Percentiles rank a stretch among this genome's conserved stretches.
Conservation (phyloP, 208 protist genomes). For the Crithidia fasciculata region DNA sequence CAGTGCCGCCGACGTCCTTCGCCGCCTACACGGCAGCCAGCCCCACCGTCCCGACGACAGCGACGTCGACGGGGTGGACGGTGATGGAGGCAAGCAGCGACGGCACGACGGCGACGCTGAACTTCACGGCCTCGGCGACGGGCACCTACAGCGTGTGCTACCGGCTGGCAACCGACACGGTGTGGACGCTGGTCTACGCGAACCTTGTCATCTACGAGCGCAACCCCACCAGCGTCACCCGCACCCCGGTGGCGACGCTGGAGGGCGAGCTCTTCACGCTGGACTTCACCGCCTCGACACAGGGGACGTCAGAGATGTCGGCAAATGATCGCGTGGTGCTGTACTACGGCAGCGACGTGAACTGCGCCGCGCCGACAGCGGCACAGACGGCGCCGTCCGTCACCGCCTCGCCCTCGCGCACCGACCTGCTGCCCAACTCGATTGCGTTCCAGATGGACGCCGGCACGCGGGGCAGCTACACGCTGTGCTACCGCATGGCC, state of each 20-base stretch:
- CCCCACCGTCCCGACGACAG: slow-evolving; percentile 17
- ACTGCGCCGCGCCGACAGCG: slow-evolving; percentile 47
- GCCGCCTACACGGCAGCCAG: slow-evolving; percentile 45
- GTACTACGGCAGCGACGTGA: slow-evolving; percentile 59
- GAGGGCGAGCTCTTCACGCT: slow-evolving; percentile 90
- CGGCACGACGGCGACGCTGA: slow-evolving; percentile 51
- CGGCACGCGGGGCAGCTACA: slow-evolving; percentile 77
- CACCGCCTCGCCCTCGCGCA: slow-evolving; percentile 57
- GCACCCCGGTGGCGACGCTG: slow-evolving; percentile 54
- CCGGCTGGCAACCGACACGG: slow-evolving; percentile 68
- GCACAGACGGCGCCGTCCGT: slow-evolving; percentile 43
- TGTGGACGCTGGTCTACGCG: slow-evolving; percentile 91
- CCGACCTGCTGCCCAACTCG: slow-evolving; percentile 55
- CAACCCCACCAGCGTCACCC: slow-evolving; percentile 55
- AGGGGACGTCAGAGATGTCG: slow-evolving; percentile 23
- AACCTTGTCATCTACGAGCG: slow-evolving; percentile 66
- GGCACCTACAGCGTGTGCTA: slow-evolving; percentile 89
- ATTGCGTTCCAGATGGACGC: slow-evolving; percentile 75
- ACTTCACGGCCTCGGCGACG: slow-evolving; percentile 56
- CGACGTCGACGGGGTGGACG: slow-evolving; percentile 49
- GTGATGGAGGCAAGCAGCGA: slow-evolving; percentile 43
- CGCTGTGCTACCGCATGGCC: slow-evolving; percentile 66
- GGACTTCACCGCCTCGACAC: slow-evolving; percentile 49
- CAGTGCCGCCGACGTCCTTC: slow-evolving; percentile 59
- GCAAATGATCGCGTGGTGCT: slow-evolving; percentile 63